Evolutionary conservation across 129 eudicot genomes (phyloP), one percentile per base, ranked within the genome.

Genomic region (Heracleum sosnowskyi): DNA sequence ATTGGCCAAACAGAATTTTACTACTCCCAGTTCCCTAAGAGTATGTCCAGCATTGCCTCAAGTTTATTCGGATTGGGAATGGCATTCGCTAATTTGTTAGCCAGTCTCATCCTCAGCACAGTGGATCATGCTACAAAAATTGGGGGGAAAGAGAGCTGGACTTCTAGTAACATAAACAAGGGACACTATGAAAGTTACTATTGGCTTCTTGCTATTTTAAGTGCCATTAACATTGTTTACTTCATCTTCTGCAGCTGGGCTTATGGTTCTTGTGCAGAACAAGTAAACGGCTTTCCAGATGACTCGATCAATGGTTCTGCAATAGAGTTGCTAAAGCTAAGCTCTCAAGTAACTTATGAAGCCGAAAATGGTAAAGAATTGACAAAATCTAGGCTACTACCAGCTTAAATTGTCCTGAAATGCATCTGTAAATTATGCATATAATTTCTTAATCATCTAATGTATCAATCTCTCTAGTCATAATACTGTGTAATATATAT

Each of bases 31-130:
- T 83, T 94, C 78, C 98, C 98, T 0, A 89, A 84, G 82, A 94
- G 97, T 83, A 94, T 94, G 98, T 86, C 93, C 24, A 94, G 98
- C 68, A 82, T 94, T 15, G 98, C 97, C 1, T 29, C 90, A 16
- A 40, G 86, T 33, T 84, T 94, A 62, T 86, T 81, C 63, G 82
- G 89, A 75, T 77, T 91, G 18, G 92, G 93, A 24, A 79, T 86
- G 75, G 96, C 80, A 5, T 77, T 88, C 39, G 97, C 80, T 15
- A 87, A 79, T 79, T 74, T 94, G 84, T 41, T 91, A 72, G 97
- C 97, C 1, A 90, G 89, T 73, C 82, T 89, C 17, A 76, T 94
- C 29, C 78, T 94, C 57, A 91, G 81, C 75, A 78, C 53, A 9
- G 98, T 91, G 69, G 81, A 90, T 76, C 73, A 31, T n/a, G 37